These are phyloP conservation scores for Fusarium sp. DNA, from an alignment of 2,329 filamentous ascomycete genomes.

Conservation along the genomic window DNA sequence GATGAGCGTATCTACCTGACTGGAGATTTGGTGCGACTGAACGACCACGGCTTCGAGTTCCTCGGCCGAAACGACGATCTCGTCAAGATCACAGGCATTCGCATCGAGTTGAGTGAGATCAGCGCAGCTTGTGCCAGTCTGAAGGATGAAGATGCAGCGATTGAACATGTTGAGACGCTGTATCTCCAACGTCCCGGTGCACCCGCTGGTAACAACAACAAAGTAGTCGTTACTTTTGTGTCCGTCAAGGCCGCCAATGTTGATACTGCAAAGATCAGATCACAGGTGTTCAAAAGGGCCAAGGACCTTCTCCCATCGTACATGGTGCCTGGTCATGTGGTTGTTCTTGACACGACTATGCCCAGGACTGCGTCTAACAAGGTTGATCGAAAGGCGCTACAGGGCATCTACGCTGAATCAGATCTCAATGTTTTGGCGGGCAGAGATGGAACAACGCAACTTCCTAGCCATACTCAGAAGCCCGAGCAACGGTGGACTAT, in stretches of 20 bases:
- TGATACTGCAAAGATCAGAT: slow-evolving; percentile 5
- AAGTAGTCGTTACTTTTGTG: slow-evolving; percentile 28
- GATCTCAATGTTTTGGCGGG: slow-evolving; percentile 17
- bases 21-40: slow-evolving; percentile 31
- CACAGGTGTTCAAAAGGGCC: slow-evolving; percentile 18
- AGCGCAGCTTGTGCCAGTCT: slow-evolving; percentile 31
- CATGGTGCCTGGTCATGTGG: slow-evolving; percentile 32
- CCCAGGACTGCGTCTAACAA: slow-evolving; percentile 31
- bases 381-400: slow-evolving; percentile 29
- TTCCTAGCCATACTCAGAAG: rapidly evolving
- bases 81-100: slow-evolving; percentile 30
- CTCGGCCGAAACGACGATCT: slow-evolving; percentile 31
- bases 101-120: slow-evolving; percentile 34
- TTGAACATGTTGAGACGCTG: slow-evolving; percentile 29
- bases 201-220: slow-evolving; percentile 3
- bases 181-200: slow-evolving; percentile 11
- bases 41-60: slow-evolving; percentile 33
- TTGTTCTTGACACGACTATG: slow-evolving; percentile 32
- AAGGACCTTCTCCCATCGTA: slow-evolving; percentile 24
- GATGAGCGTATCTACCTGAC: slow-evolving; percentile 31
- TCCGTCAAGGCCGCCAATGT: slow-evolving; percentile 21
- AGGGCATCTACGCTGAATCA: slow-evolving; percentile 5
- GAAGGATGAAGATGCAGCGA: slow-evolving; percentile 10
- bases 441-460: not conserved
- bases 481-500: not conserved